These are phyloP conservation scores for Alternaria alternata DNA, from an alignment of 2,329 filamentous ascomycete genomes.

Conservation along the genomic window DNA sequence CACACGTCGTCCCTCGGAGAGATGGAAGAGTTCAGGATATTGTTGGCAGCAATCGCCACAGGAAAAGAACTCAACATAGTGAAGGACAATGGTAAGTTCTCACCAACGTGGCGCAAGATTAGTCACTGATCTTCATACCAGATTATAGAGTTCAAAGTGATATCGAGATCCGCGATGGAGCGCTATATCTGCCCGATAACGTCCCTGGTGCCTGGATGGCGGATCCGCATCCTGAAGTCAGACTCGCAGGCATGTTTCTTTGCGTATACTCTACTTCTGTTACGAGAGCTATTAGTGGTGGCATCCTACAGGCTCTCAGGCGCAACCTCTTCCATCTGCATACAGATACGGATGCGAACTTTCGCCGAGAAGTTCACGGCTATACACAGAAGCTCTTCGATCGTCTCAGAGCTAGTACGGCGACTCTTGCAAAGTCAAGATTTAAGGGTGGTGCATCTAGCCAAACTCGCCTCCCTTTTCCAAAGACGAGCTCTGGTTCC, in stretches of 20 bases:
- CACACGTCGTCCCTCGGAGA: slow-evolving; percentile 21
- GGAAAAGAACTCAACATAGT: slow-evolving; percentile 59
- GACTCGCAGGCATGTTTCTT: slow-evolving; percentile 82
- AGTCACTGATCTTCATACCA: slow-evolving; percentile 13
- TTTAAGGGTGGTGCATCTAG: slow-evolving; percentile 12
- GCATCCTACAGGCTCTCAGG: slow-evolving; percentile 69
- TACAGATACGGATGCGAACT: slow-evolving; percentile 84
- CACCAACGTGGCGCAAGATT: background rate
- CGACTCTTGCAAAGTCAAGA: slow-evolving; percentile 37
- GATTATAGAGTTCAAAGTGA: slow-evolving; percentile 33
- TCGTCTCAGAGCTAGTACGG: slow-evolving; percentile 62
- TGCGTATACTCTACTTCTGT: slow-evolving; percentile 78
- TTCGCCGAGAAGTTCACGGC: slow-evolving; percentile 80
- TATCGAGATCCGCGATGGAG: slow-evolving; percentile 37
- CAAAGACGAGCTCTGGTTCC: slow-evolving; percentile 14
- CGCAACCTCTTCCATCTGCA: slow-evolving; percentile 75
- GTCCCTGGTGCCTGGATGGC: slow-evolving; percentile 51
- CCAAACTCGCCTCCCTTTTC: slow-evolving; percentile 27
- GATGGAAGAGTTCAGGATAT: slow-evolving; percentile 43
- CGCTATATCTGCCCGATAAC: slow-evolving; percentile 63
- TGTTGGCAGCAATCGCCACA: slow-evolving; percentile 53
- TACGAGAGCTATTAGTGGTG: slow-evolving; percentile 73
- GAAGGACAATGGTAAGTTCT: slow-evolving; percentile 48
- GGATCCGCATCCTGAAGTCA: slow-evolving; percentile 59
- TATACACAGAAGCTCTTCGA: slow-evolving; percentile 79